Evolutionary conservation across 345 rosid species (phyloP), one percentile per base, ranked within the genome.

Genomic region (Crucihimalaya himalaica): DNA sequence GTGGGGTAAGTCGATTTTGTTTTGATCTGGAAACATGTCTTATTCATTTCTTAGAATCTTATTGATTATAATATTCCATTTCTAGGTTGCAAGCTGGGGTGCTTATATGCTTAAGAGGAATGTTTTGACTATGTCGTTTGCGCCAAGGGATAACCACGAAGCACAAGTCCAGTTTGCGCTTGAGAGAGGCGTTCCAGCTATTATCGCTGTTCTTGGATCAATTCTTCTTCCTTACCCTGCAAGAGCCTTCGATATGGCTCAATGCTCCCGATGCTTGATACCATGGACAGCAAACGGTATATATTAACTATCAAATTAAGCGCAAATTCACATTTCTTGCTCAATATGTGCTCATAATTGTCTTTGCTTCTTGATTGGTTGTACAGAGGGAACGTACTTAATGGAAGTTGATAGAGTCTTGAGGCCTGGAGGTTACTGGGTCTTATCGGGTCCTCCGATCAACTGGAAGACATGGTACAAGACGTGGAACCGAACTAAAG

Each of bases 111-210:
- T 88, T 80, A 90, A 88, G 73, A 85, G 92, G 85, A 95, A 95
- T 48, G 96, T 95, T 32, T 64, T 92, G 79, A 63, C 97, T 5
- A 92, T 95, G 96, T 95, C 99, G 0, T 95, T 95, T 80, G 97
- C 99, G 3, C 99, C 99, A 29, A 74, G 93, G 28, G 99, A 95
- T 81, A 90, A 88, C 83, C 99, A 95, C 4, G 99, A 95, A 75
- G 97, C 99, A 3, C 99, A 95, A 84, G 88, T 92, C n/a, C 99
- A 95, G 70, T 95, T 95, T 80, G 97, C 99, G n/a, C 81, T 92
- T 57, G 99, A 95, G 83, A 81, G 99, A 81, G 99, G 97, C 32
- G 97, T 95, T 43, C 97, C 99, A 45, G 97, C 97, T 18, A 48
- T 87, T 64, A 86, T 95, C 66, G 97, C 89, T 19, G 99, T 95